These are phyloP conservation scores for Trypanosoma conorhini DNA, from an alignment of 208 protist species.

Conservation along the genomic window DNA sequence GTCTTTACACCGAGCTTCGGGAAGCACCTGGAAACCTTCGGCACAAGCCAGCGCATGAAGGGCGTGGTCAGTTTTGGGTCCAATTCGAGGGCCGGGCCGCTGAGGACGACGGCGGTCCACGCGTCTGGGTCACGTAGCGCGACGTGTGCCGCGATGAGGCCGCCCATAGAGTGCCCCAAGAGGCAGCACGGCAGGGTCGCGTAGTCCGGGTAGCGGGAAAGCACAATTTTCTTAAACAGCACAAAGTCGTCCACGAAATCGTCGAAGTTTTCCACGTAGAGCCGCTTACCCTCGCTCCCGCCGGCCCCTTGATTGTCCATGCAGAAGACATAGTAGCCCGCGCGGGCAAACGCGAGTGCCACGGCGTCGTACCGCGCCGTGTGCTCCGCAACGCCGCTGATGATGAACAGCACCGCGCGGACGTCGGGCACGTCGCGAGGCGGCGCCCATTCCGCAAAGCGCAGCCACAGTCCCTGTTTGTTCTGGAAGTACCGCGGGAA, in stretches of 20 bases:
- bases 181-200: constrained; percentile 48
- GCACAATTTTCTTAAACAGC: constrained; percentile 44
- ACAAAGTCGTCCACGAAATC: constrained; percentile 77
- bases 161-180: constrained; percentile 82
- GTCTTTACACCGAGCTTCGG: constrained; percentile 52
- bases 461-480: constrained; percentile 69
- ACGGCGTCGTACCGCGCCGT: constrained; percentile 72
- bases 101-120: constrained; percentile 54
- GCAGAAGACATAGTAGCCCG: constrained; percentile 58
- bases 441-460: constrained; percentile 72
- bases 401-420: constrained; percentile 66
- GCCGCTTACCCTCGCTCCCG: constrained; percentile 67
- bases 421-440: constrained; percentile 17
- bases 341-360: constrained; percentile 44
- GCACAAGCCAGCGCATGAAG: constrained; percentile 25
- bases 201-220: constrained; percentile 41
- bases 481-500: constrained; percentile 83
- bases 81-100: constrained; percentile 47
- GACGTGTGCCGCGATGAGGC: constrained; percentile 57
- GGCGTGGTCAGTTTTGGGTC: constrained; percentile 11
- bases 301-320: constrained; percentile 79
- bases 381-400: constrained; percentile 72
- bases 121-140: constrained; percentile 40
- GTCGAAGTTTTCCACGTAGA: constrained; percentile 69
- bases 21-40: constrained; percentile 32